phyloP scores from a whole-genome alignment of 1,139 yeast genomes.

The Suhomyces chickasaworum region DNA sequence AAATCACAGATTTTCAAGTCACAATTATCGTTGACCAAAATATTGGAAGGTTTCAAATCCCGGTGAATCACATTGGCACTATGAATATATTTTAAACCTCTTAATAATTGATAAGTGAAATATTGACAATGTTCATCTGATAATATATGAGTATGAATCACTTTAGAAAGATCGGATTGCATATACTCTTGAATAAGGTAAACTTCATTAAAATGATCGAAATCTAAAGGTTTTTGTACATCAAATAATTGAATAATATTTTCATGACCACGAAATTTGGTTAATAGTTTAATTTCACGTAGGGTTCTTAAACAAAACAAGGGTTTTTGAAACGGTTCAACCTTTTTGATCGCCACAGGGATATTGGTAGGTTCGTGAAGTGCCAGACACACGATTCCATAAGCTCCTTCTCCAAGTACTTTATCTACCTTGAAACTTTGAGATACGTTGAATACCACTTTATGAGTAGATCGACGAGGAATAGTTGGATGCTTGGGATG shows the following conservation, averaged over 20 bases:
- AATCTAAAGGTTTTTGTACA: slow-evolving; percentile 39
- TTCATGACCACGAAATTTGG: slow-evolving; percentile 41
- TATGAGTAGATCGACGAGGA: slow-evolving; percentile 8
- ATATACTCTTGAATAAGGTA: slow-evolving; percentile 70
- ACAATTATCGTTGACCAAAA: slow-evolving; percentile 91
- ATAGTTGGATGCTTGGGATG: background rate
- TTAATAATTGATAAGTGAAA: slow-evolving; percentile 79
- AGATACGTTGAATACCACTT: slow-evolving; percentile 25
- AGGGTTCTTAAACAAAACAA: slow-evolving; percentile 43
- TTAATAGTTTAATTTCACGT: slow-evolving; percentile 42
- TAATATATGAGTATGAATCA: slow-evolving; percentile 54
- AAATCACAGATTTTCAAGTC: slow-evolving; percentile 96
- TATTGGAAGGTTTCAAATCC: slow-evolving; percentile 91
- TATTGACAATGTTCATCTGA: slow-evolving; percentile 70
- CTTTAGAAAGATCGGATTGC: slow-evolving; percentile 67
- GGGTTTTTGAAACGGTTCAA: slow-evolving; percentile 42
- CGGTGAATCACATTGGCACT: slow-evolving; percentile 97
- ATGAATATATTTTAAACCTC: slow-evolving; percentile 94
- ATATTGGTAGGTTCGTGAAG: slow-evolving; percentile 40
- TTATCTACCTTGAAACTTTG: slow-evolving; percentile 41
- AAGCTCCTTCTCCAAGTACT: slow-evolving; percentile 50
- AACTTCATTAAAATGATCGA: slow-evolving; percentile 57
- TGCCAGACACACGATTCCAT: slow-evolving; percentile 48
- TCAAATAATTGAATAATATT: slow-evolving; percentile 43
- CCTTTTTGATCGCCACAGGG: slow-evolving; percentile 44